Base-by-base conservation (phyloP, 345 rosid genomes). In the Citrus inodora region DNA sequence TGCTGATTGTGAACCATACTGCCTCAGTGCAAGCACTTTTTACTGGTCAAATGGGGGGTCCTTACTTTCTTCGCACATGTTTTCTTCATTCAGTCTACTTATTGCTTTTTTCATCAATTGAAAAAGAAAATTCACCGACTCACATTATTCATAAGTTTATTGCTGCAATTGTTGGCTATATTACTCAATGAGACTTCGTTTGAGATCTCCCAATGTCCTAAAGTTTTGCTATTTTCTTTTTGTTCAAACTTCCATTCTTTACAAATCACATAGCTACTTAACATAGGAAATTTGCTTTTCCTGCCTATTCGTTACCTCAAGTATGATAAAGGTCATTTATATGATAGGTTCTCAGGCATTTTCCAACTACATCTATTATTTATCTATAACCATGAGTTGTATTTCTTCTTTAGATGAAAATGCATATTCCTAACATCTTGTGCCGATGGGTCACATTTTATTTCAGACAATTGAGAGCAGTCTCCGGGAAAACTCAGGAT, bases 381-480 rank as follows among this genome's bases (percentile, higher is more conserved):
- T 27, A 7, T 46, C 19, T 25, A 6, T 59, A 21, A 37, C 70
- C 28, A 25, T 56, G 35, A 42, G 13, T 35, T 37, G 25, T 53
- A 59, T 28, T 33, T 60, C 68, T 24, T 8, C 30, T 53, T 6
- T 53, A 27, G 11, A 71, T 66, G 67, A 68, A 16, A 22, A 42
- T 60, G 51, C 51, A 62, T 30, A 32, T 8, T 71, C 61, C 71
- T 68, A 75, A 87, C 59, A 38, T 71, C 60, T 86, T 75, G 24
- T 79, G 62, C 71, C 81, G 64, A 81, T 82, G 82, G 63, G 69
- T 82, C 33, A 48, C 53, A 75, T 53, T 19, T 68, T 51, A 66
- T 68, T 80, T 59, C 89, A 95, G 98, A 92, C 92, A n/a, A 88
- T 95, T 65, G 90, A 95, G 85, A 95, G 98, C 84, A 87, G 89